Evolutionary conservation across 225 moss, liverwort and hornwort genomes (phyloP), one percentile per base, ranked within the genome.

Genomic region (Thuidium tamariscinum): DNA sequence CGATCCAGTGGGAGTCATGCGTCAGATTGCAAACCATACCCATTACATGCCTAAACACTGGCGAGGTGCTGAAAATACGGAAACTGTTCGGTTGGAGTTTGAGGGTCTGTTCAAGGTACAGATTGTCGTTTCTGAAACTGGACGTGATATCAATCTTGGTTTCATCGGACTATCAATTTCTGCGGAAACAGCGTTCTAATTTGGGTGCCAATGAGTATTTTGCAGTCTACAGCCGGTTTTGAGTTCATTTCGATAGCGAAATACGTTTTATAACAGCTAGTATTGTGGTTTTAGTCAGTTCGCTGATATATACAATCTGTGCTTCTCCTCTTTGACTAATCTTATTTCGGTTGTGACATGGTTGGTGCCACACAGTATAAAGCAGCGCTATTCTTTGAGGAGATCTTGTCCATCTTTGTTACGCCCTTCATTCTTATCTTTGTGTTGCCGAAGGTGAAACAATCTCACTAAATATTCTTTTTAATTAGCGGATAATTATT

Each of bases 1-100:
- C 89, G 96, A 97, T 87, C 97, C 96, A 64, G 89, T 92, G 61
- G 95, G 95, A 68, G 93, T 95, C 52, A 96, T 99, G 95, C 95
- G 92, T 83, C 94, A 92, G 55, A 92, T 99, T 85, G 89, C 95
- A 21, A 92, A 91, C 83, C 93, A 96, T 63, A 99, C 96, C 18
- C 99, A 99, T 87, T 97, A 95, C 83, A 99, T 96, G 96, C 99
- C 99, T 63, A 99, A 96, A 89, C 99, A 97, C 74, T 97, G 99
- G 97, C 93, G 96, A 37, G 95, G 95, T 87, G 93, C 90, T 76
- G 99, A 99, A 85, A 97, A 99, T 82, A 95, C 97, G 32, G 97
- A 96, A 60, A 88, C 87, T 80, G 96, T 99, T 49, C 94, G 97
- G 74, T 86, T 92, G 88, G 99, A 99, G 88, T 99, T 99, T 87